Conservation (phyloP, 2,329 filamentous ascomycete species). For the Chrysoporthe cubensis region DNA sequence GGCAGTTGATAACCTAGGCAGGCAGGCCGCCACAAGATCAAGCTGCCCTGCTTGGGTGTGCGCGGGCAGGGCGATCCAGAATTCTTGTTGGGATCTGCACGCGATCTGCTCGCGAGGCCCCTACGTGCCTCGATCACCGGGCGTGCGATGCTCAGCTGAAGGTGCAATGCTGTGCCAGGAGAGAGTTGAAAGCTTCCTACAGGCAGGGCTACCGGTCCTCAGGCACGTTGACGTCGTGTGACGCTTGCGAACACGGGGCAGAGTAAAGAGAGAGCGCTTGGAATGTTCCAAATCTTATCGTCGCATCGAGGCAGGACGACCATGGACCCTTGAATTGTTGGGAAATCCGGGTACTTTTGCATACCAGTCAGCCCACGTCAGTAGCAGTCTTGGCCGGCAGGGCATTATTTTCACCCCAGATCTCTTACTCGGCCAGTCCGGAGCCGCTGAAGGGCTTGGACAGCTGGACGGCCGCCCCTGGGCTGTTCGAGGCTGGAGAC, state of each 20-base stretch:
- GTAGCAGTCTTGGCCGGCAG: not conserved
- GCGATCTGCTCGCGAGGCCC: conserved; percentile 18
- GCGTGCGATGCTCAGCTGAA: not conserved
- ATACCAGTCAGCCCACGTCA: not conserved
- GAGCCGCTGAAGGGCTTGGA: not conserved
- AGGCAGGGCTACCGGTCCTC: not conserved
- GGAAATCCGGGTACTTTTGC: conserved; percentile 4
- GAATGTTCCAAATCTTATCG: conserved; percentile 4
- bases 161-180: not conserved
- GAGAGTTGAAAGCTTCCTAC: not conserved
- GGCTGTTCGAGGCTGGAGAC: not conserved
- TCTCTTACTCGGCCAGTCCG: not conserved
- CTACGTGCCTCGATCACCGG: conserved; percentile 12
- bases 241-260: conserved; percentile 3
- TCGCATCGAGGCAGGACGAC: not conserved
- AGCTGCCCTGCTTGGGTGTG: conserved; percentile 17
- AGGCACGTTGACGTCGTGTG: conserved; percentile 17
- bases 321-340: conserved; percentile 5
- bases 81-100: conserved; percentile 28
- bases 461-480: not conserved
- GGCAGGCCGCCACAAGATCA: conserved; percentile 19
- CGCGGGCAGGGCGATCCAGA: conserved; percentile 15
- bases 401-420: not conserved
- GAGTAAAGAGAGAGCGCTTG: conserved; percentile 3
- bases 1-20: conserved; percentile 15